Conservation (phyloP, 2,329 filamentous ascomycete genomes). For the Stylonectria norvegica region DNA sequence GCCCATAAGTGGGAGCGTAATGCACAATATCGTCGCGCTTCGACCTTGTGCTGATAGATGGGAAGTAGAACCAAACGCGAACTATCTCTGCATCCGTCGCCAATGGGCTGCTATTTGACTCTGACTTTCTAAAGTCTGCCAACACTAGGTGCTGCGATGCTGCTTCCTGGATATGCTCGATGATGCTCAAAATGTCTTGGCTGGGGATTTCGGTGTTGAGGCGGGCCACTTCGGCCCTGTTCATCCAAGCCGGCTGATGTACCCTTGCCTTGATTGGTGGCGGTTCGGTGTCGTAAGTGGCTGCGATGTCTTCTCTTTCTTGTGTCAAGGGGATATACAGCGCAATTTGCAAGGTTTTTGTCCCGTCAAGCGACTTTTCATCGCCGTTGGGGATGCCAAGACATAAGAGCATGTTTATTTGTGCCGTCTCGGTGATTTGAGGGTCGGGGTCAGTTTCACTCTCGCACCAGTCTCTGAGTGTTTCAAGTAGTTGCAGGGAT, state of each 20-base stretch:
- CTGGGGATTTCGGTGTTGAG: constrained; percentile 40
- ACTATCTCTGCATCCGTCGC: constrained; percentile 24
- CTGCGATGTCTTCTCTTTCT: constrained; percentile 6
- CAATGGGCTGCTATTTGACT: no score
- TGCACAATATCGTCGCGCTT: constrained; percentile 57
- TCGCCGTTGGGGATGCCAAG: constrained; percentile 20
- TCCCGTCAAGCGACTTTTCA: background rate
- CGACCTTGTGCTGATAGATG: constrained; percentile 55
- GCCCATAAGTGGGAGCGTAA: constrained; percentile 47
- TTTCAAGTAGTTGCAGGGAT: constrained; percentile 14
- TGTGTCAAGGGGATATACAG: constrained; percentile 33
- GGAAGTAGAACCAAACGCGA: constrained; percentile 62
- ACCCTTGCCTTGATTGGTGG: constrained; percentile 41
- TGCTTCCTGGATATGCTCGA: constrained; percentile 42
- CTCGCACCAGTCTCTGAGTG: constrained; percentile 23
- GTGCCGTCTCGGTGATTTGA: constrained; percentile 1
- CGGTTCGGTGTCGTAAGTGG: constrained; percentile 28
- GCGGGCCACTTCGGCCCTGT: constrained; percentile 41
- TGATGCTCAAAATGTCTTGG: constrained; percentile 42
- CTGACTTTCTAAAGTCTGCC: constrained; percentile 15
- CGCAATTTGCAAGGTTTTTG: constrained; percentile 30
- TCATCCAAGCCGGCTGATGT: constrained; percentile 51
- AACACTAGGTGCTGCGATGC: constrained; percentile 29
- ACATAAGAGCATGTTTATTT: constrained; percentile 27
- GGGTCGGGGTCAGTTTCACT: constrained; percentile 7